Evolutionary conservation across 1,284 basidiomycete genomes (phyloP).

Genomic region (Lentinula novae-zelandiae): DNA sequence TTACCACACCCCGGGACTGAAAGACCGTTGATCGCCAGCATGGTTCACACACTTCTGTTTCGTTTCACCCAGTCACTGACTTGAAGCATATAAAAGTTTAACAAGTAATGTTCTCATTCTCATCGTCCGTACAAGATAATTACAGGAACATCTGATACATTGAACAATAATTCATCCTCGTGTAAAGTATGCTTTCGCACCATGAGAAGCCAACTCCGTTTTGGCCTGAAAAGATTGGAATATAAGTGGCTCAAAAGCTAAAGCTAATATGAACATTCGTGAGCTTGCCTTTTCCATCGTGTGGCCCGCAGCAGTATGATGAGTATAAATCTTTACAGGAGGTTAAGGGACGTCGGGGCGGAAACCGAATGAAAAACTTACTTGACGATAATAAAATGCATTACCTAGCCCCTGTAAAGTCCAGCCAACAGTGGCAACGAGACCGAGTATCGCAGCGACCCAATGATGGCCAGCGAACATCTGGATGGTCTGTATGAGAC

Average conservation of each 20-base stretch:
- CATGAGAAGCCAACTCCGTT: conserved; percentile 79
- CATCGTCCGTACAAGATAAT: neutral
- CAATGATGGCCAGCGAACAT: conserved; percentile 63
- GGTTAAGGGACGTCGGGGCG: conserved; percentile 13
- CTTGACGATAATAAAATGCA: conserved; percentile 80
- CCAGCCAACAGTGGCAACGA: conserved; percentile 86
- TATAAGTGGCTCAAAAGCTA: conserved; percentile 12
- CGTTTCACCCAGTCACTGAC: too few species aligned
- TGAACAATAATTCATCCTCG: conserved; percentile 47
- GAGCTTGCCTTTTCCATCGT: conserved; percentile 70
- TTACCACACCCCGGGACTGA: neutral
- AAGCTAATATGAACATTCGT: neutral
- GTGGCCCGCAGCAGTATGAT: conserved; percentile 81
- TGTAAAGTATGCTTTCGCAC: conserved; percentile 85
- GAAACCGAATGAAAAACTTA: conserved; percentile 19
- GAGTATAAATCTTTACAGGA: conserved; percentile 69
- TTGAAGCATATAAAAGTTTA: neutral
- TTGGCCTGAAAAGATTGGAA: conserved; percentile 60
- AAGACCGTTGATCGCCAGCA: neutral
- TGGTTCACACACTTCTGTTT: neutral
- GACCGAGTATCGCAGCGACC: conserved; percentile 75
- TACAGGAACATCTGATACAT: conserved; percentile 9
- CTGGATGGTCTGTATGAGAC: conserved; percentile 90
- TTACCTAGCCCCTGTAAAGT: conserved; percentile 79
- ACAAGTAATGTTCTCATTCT: neutral